These are phyloP conservation scores for Castanea mollissima DNA, from an alignment of 306 rosid species.

Conservation along the genomic window DNA sequence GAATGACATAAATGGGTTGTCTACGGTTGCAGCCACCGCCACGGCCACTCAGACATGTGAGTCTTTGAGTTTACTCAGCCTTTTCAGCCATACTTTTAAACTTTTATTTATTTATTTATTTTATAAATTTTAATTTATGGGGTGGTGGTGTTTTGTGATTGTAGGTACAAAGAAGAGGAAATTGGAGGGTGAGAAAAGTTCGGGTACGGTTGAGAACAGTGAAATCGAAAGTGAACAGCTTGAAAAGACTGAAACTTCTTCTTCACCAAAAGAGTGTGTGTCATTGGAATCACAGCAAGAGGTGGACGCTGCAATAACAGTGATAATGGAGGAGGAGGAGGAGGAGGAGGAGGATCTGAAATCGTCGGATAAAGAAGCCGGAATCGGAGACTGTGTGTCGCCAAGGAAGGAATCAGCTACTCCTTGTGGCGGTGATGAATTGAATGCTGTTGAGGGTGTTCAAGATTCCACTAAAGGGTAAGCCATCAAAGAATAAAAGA, in stretches of 20 bases:
- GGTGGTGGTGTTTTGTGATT: conserved; percentile 4
- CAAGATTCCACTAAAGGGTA: conserved; percentile 40
- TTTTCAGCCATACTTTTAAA: not conserved
- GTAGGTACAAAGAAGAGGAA: conserved; percentile 32
- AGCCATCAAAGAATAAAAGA: conserved; percentile 33
- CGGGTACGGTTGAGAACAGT: conserved; percentile 13
- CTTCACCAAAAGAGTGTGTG: conserved; percentile 1
- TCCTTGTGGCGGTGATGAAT: conserved; percentile 7
- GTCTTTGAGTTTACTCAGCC: not conserved
- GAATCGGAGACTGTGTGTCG: no score
- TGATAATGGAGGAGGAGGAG: not conserved
- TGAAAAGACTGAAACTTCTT: conserved; percentile 24
- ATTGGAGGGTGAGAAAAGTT: conserved; percentile 22
- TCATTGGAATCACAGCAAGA: conserved; percentile 15
- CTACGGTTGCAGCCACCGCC: no score
- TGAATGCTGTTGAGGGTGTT: conserved; percentile 19
- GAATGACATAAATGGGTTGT: not conserved
- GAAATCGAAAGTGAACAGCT: conserved; percentile 26
- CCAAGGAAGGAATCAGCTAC: not conserved
- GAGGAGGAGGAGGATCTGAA: conserved; percentile 27
- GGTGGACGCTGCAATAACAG: conserved; percentile 1
- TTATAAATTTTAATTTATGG: not conserved
- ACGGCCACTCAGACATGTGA: no score
- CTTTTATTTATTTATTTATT: not conserved
- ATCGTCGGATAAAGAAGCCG: not conserved